These are phyloP conservation scores for Ochetophila trinervis DNA, from an alignment of 306 rosid genomes.

Conservation along the genomic window DNA sequence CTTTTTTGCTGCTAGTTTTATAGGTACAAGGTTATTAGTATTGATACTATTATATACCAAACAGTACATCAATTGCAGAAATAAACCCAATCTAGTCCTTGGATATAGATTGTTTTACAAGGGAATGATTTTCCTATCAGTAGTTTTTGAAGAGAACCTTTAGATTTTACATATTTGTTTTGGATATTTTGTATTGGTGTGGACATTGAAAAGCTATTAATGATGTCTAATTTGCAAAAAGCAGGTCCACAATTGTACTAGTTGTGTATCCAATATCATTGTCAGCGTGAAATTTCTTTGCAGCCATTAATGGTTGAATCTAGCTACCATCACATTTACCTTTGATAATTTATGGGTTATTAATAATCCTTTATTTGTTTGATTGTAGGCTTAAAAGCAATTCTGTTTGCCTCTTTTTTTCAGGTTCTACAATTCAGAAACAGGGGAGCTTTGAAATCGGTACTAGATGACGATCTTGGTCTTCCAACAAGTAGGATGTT, in stretches of 20 bases:
- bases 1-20: neutral
- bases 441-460: slow-evolving; percentile 47
- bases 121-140: no score
- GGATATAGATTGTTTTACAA: neutral
- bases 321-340: neutral
- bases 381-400: neutral
- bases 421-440: slow-evolving; percentile 63
- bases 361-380: neutral
- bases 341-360: no score
- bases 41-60: no score
- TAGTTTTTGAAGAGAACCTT: no score
- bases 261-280: neutral
- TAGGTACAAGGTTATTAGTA: no score
- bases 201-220: neutral
- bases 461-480: slow-evolving; percentile 54
- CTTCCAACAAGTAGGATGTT: no score
- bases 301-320: neutral
- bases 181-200: neutral
- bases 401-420: slow-evolving; percentile 10
- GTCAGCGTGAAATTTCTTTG: neutral
- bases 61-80: no score
- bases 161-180: neutral
- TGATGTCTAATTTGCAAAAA: neutral
- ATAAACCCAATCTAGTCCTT: neutral
- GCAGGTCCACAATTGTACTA: neutral